Percentiles rank a stretch among this genome's conserved stretches.
These are phyloP conservation scores for Peltaster fructicola DNA, from an alignment of 2,329 filamentous ascomycete species.

Conservation along the genomic window DNA sequence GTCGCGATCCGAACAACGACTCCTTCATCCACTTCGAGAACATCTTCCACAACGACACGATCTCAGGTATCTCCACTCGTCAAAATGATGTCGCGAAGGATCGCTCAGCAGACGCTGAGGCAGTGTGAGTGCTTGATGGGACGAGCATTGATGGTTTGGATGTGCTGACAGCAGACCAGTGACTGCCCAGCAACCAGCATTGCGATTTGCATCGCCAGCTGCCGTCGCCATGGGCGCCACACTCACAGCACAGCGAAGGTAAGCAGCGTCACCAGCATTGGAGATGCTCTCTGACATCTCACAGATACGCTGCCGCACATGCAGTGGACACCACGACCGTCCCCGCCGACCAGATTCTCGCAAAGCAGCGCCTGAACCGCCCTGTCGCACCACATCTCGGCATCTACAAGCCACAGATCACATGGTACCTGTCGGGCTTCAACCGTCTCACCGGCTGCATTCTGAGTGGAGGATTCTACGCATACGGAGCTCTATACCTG, in stretches of 20 bases:
- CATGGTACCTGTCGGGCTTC: conserved; percentile 58
- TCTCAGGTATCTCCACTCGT: conserved; percentile 4
- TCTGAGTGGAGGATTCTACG: conserved; percentile 59
- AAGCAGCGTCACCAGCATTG: conserved; percentile 8
- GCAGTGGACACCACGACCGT: conserved; percentile 32
- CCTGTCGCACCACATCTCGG: conserved; percentile 70
- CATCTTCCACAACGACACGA: conserved; percentile 1
- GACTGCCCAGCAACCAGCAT: conserved; percentile 28
- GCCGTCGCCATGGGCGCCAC: conserved; percentile 23
- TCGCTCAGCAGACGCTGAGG: conserved; percentile 27
- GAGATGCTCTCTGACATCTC: conserved; percentile 1
- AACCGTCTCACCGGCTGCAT: conserved; percentile 70
- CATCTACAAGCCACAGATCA: conserved; percentile 78
- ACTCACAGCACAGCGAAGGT: conserved; percentile 31
- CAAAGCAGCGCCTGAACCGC: conserved; percentile 60
- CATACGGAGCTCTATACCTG: conserved; percentile 67
- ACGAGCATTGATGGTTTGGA: neutral
- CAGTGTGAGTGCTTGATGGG: conserved; percentile 17
- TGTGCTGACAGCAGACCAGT: conserved; percentile 16
- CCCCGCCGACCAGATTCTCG: conserved; percentile 47
- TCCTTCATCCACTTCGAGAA: conserved; percentile 1
- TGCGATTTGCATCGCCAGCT: conserved; percentile 27
- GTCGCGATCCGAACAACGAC: neutral
- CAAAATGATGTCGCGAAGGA: conserved; percentile 28
- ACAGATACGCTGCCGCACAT: conserved; percentile 36